Conservation (phyloP, 139 green algal genomes). For the Chlorella sp. region DNA sequence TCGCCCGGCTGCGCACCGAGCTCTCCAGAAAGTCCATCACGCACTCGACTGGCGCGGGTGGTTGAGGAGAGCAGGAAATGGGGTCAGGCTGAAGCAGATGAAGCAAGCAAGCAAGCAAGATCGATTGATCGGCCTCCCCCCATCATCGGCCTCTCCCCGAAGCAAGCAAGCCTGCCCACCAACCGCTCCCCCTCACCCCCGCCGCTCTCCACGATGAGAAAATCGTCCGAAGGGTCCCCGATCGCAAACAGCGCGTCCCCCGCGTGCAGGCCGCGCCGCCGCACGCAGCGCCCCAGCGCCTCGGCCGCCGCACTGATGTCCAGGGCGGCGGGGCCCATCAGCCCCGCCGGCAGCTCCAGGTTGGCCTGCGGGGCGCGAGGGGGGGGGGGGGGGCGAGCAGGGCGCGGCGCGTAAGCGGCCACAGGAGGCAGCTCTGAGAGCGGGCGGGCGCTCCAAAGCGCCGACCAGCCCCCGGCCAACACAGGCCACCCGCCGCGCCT, state of each 20-base stretch:
- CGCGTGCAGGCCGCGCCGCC: background rate
- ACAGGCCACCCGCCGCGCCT: background rate
- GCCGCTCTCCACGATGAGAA: slow-evolving; percentile 57
- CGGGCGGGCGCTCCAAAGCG: too few species aligned
- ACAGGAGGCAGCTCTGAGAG: too few species aligned
- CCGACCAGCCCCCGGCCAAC: too few species aligned
- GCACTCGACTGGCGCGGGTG: slow-evolving; percentile 1
- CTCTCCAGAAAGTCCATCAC: slow-evolving; percentile 1
- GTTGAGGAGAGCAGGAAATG: too few species aligned
- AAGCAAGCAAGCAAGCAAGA: too few species aligned
- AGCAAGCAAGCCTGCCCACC: too few species aligned
- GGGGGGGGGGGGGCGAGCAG: too few species aligned
- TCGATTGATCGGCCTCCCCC: too few species aligned
- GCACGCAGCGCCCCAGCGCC: slow-evolving; percentile 6
- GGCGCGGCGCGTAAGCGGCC: too few species aligned
- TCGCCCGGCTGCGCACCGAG: slow-evolving; percentile 25
- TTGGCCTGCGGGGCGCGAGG: slow-evolving; percentile 21
- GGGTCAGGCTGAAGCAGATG: too few species aligned
- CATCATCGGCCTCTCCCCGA: background rate
- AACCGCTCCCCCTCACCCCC: background rate
- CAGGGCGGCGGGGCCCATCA: background rate
- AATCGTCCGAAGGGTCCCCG: slow-evolving; percentile 33
- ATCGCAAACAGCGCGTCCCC: slow-evolving; percentile 44
- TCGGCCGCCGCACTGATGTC: slow-evolving; percentile 2
- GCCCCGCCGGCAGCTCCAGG: slow-evolving; percentile 30